Evolutionary conservation across 495 filamentous ascomycete genomes (phyloP).

Genomic region (Daldinia vernicosa): DNA sequence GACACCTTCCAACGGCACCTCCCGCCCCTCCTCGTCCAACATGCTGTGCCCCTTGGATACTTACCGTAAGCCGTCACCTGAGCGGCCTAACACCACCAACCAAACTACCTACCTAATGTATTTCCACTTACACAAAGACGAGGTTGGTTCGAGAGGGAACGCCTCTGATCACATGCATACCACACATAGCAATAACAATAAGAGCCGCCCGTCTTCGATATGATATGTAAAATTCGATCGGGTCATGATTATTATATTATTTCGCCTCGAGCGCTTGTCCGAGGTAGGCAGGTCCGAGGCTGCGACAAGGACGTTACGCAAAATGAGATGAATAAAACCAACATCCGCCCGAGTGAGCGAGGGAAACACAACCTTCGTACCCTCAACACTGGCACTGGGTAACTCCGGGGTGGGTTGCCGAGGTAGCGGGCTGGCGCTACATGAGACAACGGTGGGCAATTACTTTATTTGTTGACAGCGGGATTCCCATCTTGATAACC

Average conservation of each 20-base stretch:
- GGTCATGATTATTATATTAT: constrained; percentile 1
- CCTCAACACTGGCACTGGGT: background rate
- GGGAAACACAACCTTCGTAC: background rate
- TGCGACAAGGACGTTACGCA: background rate
- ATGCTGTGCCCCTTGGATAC: constrained; percentile 34
- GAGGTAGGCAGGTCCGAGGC: constrained; percentile 4
- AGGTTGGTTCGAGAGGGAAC: background rate
- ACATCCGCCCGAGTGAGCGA: background rate
- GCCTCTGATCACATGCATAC: background rate
- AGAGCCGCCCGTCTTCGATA: constrained; percentile 9
- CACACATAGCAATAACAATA: background rate
- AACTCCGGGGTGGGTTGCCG: background rate
- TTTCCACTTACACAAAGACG: constrained; percentile 9
- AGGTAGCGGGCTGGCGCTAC: background rate
- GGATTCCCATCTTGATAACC: constrained; percentile 32
- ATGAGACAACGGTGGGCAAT: constrained; percentile 27
- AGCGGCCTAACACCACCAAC: constrained; percentile 18
- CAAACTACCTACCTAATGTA: background rate
- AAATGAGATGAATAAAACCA: constrained; percentile 9
- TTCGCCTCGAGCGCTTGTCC: background rate
- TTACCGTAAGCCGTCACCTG: constrained; percentile 30
- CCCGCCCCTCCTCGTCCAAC: constrained; percentile 25
- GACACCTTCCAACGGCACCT: constrained; percentile 29
- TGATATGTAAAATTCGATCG: constrained; percentile 19
- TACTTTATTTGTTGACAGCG: constrained; percentile 38